Conservation (phyloP, 495 filamentous ascomycete genomes). For the Talaromyces adpressus region DNA sequence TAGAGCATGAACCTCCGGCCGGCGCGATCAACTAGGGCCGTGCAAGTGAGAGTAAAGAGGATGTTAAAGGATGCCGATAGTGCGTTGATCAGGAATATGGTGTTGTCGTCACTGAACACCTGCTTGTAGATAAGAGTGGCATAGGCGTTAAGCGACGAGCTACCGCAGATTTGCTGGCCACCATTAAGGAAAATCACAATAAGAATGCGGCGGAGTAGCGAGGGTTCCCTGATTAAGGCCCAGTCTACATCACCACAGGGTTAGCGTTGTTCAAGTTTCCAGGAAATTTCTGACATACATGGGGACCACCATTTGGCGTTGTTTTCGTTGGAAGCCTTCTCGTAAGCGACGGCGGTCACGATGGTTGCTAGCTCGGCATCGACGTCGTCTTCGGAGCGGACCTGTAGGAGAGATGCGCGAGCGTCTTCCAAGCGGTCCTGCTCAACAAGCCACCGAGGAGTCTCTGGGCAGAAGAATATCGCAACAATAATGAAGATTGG, state of each 20-base stretch:
- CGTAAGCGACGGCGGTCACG: not conserved
- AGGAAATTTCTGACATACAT: not conserved
- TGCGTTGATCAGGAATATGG: too few species aligned
- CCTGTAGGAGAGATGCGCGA: not conserved
- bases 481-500: conserved; percentile 4
- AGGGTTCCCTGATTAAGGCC: too few species aligned
- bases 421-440: conserved; percentile 7
- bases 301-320: not conserved
- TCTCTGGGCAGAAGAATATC: conserved; percentile 42
- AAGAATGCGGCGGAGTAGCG: too few species aligned
- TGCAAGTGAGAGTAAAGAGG: too few species aligned
- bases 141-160: too few species aligned
- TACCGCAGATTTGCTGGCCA: too few species aligned
- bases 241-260: not conserved
- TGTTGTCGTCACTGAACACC: too few species aligned
- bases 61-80: too few species aligned
- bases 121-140: too few species aligned
- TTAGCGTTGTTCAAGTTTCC: not conserved
- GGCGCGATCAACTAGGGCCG: too few species aligned
- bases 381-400: not conserved
- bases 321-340: not conserved
- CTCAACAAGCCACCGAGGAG: conserved; percentile 19
- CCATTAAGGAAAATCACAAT: too few species aligned
- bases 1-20: too few species aligned
- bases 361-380: not conserved